Percentiles rank a stretch among this genome's conserved stretches.
Conservation (phyloP, 352 stramenopile species). For the Aphanomyces cochlioides region DNA sequence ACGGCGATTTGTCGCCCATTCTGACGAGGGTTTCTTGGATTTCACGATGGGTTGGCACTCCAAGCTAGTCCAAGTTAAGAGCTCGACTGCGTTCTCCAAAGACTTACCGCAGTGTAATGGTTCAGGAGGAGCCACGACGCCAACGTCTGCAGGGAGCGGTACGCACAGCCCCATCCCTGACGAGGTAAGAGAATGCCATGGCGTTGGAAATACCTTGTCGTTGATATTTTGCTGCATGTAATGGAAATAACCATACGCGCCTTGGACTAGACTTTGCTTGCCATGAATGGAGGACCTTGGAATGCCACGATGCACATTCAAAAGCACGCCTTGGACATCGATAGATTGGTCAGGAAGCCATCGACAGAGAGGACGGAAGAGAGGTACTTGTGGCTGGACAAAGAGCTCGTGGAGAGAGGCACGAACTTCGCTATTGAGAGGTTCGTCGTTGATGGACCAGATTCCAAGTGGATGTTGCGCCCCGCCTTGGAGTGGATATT, state of each 20-base stretch:
- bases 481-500: slow-evolving; percentile 17
- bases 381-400: not conserved
- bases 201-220: slow-evolving; percentile 43
- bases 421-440: not conserved
- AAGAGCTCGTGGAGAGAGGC: slow-evolving; percentile 9
- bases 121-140: slow-evolving; percentile 75
- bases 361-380: not conserved
- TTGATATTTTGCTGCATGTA: slow-evolving; percentile 77
- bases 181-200: not conserved
- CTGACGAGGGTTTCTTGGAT: slow-evolving; percentile 75
- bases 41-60: slow-evolving; percentile 50
- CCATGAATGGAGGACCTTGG: slow-evolving; percentile 39
- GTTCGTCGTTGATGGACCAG: not conserved
- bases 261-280: slow-evolving; percentile 54
- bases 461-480: slow-evolving; percentile 6
- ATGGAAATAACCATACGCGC: slow-evolving; percentile 83
- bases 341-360: slow-evolving; percentile 2
- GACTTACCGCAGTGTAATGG: slow-evolving; percentile 44
- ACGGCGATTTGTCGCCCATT: slow-evolving; percentile 73
- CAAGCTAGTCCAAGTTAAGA: slow-evolving; percentile 26
- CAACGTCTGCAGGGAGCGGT: slow-evolving; percentile 80
- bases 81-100: not conserved
- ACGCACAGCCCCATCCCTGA: slow-evolving; percentile 82
- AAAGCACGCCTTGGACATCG: slow-evolving; percentile 40
- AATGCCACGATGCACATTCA: slow-evolving; percentile 71